Evolutionary conservation across 805 yeast genomes (phyloP).

Genomic region (Candida parachauliodes): DNA sequence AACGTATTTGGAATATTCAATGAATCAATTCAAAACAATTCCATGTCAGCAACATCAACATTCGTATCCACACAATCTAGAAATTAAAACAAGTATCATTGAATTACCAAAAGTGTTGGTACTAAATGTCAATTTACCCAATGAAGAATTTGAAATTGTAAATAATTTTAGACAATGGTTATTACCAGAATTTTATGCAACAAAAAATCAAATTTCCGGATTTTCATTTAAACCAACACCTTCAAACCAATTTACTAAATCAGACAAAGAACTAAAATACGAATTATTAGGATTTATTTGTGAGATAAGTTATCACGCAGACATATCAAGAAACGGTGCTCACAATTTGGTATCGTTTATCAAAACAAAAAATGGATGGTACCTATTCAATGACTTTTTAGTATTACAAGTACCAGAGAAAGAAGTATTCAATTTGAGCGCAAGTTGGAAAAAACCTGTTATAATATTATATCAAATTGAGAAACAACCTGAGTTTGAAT

Average conservation of each 20-base stretch:
- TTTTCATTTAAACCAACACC: constrained; percentile 30
- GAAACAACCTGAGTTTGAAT: constrained; percentile 22
- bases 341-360: constrained; percentile 62
- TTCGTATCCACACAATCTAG: constrained; percentile 36
- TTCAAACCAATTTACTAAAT: constrained; percentile 12
- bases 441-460: constrained; percentile 83
- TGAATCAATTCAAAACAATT: constrained; percentile 49
- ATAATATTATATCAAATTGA: constrained; percentile 55
- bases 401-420: constrained; percentile 70
- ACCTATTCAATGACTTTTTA: constrained; percentile 84
- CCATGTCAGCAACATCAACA: constrained; percentile 40
- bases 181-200: constrained; percentile 52
- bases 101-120: constrained; percentile 63
- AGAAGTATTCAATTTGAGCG: constrained; percentile 71
- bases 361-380: constrained; percentile 60
- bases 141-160: constrained; percentile 52
- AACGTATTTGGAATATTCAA: constrained; percentile 58
- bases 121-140: constrained; percentile 53
- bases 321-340: constrained; percentile 29
- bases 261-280: constrained; percentile 38
- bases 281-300: constrained; percentile 70
- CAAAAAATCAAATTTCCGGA: constrained; percentile 27
- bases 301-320: constrained; percentile 50
- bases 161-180: constrained; percentile 56
- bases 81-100: constrained; percentile 48